phyloP scores from a whole-genome alignment of 2,329 filamentous ascomycete species.

The Penicillium griseofulvum region DNA sequence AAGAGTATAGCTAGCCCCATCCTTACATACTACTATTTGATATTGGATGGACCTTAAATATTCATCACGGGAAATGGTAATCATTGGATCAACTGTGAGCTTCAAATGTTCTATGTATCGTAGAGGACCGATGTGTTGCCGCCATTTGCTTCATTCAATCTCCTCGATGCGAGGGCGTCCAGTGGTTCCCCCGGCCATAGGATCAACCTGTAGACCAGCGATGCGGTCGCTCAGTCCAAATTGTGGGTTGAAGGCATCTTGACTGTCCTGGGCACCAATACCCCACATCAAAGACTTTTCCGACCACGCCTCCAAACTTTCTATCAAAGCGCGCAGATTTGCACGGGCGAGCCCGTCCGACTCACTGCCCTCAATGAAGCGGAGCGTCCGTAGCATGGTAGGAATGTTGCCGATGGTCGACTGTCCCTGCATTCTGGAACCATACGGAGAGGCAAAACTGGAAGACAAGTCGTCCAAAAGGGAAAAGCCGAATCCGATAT shows the following conservation, averaged over 20 bases:
- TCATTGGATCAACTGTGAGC: too few species aligned
- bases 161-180: conserved; percentile 41
- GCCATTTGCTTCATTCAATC: conserved; percentile 33
- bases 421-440: conserved; percentile 7
- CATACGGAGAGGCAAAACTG: background rate
- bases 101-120: too few species aligned
- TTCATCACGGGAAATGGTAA: background rate
- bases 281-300: conserved; percentile 44
- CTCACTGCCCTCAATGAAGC: conserved; percentile 39
- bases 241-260: conserved; percentile 17
- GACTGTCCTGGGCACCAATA: conserved; percentile 27
- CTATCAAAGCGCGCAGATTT: conserved; percentile 40
- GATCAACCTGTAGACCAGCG: conserved; percentile 39
- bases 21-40: background rate
- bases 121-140: too few species aligned
- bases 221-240: conserved; percentile 39
- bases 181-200: conserved; percentile 25
- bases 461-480: conserved; percentile 22
- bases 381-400: conserved; percentile 36
- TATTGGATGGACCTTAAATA: background rate
- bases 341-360: conserved; percentile 41
- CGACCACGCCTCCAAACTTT: conserved; percentile 45
- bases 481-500: conserved; percentile 43
- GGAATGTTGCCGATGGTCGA: conserved; percentile 41
- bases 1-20: background rate